Percentiles rank a stretch among this genome's conserved stretches.
Conservation (phyloP, 495 filamentous ascomycete species). For the Thermochaetoides thermophila region DNA sequence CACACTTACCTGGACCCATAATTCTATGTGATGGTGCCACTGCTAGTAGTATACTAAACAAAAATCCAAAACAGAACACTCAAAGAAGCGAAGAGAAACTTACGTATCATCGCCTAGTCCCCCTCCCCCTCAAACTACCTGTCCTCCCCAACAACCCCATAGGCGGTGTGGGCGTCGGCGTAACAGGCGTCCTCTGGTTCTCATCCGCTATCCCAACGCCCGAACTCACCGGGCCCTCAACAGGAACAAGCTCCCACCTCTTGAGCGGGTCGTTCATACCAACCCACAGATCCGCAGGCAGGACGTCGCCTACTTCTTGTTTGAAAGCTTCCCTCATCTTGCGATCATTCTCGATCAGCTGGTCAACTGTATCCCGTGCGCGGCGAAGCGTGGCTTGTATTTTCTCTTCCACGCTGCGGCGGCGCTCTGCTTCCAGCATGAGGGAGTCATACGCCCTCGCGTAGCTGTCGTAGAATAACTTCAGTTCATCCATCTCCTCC, state of each 20-base stretch:
- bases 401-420: conserved; percentile 52
- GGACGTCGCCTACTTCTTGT: conserved; percentile 65
- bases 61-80: too few species aligned
- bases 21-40: too few species aligned
- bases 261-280: conserved; percentile 34
- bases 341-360: conserved; percentile 58
- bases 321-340: conserved; percentile 65
- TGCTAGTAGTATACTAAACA: too few species aligned
- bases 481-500: conserved; percentile 55
- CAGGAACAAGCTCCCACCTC: conserved; percentile 29
- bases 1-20: too few species aligned
- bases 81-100: too few species aligned
- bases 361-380: conserved; percentile 58
- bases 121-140: too few species aligned
- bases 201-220: too few species aligned
- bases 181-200: too few species aligned
- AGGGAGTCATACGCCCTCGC: conserved; percentile 69
- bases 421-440: conserved; percentile 64
- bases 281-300: conserved; percentile 85
- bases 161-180: too few species aligned
- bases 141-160: too few species aligned
- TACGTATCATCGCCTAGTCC: too few species aligned
- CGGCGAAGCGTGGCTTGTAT: conserved; percentile 61
- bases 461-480: conserved; percentile 71
- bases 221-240: conserved; percentile 14